phyloP scores from a whole-genome alignment of 1,284 basidiomycete genomes.

The Phellopilus nigrolimitatus region DNA sequence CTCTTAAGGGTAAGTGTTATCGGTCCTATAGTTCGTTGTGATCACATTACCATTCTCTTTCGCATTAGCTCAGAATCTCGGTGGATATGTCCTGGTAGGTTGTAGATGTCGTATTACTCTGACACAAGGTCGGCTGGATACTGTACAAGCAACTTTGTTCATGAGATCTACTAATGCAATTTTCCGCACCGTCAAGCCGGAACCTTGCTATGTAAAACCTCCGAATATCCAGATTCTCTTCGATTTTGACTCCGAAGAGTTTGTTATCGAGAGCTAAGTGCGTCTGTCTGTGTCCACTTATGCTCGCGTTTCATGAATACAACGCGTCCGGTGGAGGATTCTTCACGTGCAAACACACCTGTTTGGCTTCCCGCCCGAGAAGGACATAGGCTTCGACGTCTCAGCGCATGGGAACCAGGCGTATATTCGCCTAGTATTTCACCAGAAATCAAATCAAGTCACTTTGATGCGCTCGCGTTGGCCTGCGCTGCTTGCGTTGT shows the following conservation, averaged over 20 bases:
- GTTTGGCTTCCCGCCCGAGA: not conserved
- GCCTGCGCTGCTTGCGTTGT: slow-evolving; percentile 10
- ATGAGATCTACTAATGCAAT: too few relatives aligned
- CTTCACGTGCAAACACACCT: slow-evolving; percentile 35
- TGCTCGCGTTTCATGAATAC: slow-evolving; percentile 26
- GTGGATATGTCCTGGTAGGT: too few relatives aligned
- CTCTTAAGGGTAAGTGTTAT: not conserved
- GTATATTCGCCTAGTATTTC: not conserved
- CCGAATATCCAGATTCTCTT: slow-evolving; percentile 50
- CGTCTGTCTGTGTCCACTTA: not conserved
- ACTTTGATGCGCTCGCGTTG: slow-evolving; percentile 26
- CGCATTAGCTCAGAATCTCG: slow-evolving; percentile 53
- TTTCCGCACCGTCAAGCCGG: too few relatives aligned
- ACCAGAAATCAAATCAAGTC: slow-evolving; percentile 18
- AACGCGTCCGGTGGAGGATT: slow-evolving; percentile 33
- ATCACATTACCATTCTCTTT: slow-evolving; percentile 24
- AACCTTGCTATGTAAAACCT: slow-evolving; percentile 59
- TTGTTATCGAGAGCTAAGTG: not conserved
- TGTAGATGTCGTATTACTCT: too few relatives aligned
- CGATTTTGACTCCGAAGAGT: slow-evolving; percentile 18
- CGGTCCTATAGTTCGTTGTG: not conserved
- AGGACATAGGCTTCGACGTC: not conserved
- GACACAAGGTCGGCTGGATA: too few relatives aligned
- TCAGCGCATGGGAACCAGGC: slow-evolving; percentile 8
- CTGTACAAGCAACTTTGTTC: too few relatives aligned